These are phyloP conservation scores for Arachis monticola DNA, from an alignment of 331 rosid species.

Conservation along the genomic window DNA sequence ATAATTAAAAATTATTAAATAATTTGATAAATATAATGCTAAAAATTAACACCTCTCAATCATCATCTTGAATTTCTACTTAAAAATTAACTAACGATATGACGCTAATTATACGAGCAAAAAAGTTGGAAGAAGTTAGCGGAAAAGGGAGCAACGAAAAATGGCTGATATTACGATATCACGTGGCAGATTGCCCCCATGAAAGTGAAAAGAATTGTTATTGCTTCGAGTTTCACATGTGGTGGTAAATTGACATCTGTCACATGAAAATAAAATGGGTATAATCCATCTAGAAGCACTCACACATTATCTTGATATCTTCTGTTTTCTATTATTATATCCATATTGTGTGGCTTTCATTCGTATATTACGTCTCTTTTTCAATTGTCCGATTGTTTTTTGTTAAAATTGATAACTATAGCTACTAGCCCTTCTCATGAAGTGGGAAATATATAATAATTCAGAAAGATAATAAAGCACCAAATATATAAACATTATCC, in stretches of 20 bases:
- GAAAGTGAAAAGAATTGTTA: not conserved
- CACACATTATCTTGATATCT: not conserved
- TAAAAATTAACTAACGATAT: not conserved
- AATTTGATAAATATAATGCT: no score
- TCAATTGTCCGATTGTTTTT: no score
- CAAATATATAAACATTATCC: not conserved
- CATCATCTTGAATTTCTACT: no score
- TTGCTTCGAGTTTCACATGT: constrained; percentile 34
- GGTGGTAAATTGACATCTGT: not conserved
- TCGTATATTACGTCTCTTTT: no score
- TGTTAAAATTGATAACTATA: no score
- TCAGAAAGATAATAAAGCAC: no score
- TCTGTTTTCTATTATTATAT: not conserved
- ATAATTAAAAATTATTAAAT: no score
- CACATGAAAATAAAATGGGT: constrained; percentile 11
- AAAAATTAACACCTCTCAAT: no score
- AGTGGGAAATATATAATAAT: not conserved
- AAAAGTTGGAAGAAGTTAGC: not conserved
- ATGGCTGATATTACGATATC: constrained; percentile 27
- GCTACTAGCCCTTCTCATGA: not conserved
- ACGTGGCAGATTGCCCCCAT: constrained; percentile 28
- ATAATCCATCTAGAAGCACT: constrained; percentile 22
- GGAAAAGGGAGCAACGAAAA: not conserved
- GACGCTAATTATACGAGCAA: not conserved
- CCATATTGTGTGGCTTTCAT: no score